Conservation (phyloP, 2,329 filamentous ascomycete species). For the Chrysoporthe austroafricana region DNA sequence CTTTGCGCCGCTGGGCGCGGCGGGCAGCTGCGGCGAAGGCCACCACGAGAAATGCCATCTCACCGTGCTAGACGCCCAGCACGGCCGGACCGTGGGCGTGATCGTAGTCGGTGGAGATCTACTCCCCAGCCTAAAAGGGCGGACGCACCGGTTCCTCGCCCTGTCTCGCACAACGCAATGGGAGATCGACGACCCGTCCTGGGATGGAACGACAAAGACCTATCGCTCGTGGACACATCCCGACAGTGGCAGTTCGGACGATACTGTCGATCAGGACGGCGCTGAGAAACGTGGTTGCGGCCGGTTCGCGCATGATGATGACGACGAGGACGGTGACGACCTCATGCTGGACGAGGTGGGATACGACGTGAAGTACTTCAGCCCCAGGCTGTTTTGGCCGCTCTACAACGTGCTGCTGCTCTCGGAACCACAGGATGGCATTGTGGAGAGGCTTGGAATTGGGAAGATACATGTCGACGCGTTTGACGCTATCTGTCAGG, state of each 20-base stretch:
- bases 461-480: constrained; percentile 24
- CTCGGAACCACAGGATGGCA: constrained; percentile 6
- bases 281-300: neutral
- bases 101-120: constrained; percentile 11
- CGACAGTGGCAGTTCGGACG: constrained; percentile 6
- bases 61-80: constrained; percentile 14
- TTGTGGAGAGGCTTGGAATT: constrained; percentile 22
- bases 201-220: constrained; percentile 10
- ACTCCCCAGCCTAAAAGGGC: constrained; percentile 5
- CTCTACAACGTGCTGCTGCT: constrained; percentile 21
- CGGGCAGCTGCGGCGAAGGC: constrained; percentile 3
- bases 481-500: constrained; percentile 7
- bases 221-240: constrained; percentile 20
- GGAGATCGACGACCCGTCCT: constrained; percentile 14
- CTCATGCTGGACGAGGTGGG: neutral
- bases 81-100: constrained; percentile 12
- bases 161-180: constrained; percentile 17
- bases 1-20: neutral
- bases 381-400: constrained; percentile 12
- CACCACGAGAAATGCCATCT: constrained; percentile 15
- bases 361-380: constrained; percentile 14
- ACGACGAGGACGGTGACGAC: neutral
- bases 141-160: constrained; percentile 18
- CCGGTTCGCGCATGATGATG: neutral
- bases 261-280: neutral